phyloP scores from a whole-genome alignment of 768 basidiomycete species.

The Phaffia australis region DNA sequence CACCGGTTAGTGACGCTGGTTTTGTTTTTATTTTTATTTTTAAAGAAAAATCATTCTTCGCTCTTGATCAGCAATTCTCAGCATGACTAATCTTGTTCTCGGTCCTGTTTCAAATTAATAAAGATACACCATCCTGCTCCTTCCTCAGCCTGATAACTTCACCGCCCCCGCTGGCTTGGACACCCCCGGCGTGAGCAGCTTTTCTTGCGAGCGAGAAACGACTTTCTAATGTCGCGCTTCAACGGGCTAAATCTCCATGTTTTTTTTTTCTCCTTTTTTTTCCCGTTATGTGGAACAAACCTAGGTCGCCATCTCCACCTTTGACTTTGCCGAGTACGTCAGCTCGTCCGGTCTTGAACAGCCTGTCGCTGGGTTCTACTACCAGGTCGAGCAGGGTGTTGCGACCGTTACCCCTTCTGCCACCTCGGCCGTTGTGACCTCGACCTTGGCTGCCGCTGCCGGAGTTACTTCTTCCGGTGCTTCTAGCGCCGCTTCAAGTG shows the following conservation, averaged over 20 bases:
- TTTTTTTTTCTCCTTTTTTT: neutral
- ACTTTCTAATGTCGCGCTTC: neutral
- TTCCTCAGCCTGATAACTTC: slow-evolving; percentile 55
- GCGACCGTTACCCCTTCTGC: slow-evolving; percentile 46
- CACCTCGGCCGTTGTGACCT: slow-evolving; percentile 57
- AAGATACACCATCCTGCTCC: slow-evolving; percentile 61
- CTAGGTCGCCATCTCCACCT: slow-evolving; percentile 44
- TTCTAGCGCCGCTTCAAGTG: slow-evolving; percentile 14
- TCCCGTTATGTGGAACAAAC: slow-evolving; percentile 26
- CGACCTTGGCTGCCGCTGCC: slow-evolving; percentile 44
- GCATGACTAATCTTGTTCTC: neutral
- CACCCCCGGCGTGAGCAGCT: slow-evolving; percentile 36
- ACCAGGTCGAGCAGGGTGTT: slow-evolving; percentile 56
- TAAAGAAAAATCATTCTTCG: neutral
- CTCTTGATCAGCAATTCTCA: neutral
- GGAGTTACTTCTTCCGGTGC: slow-evolving; percentile 25
- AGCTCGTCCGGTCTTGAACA: slow-evolving; percentile 48
- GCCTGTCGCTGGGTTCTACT: slow-evolving; percentile 60
- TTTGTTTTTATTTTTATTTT: too few species aligned
- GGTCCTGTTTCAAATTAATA: neutral
- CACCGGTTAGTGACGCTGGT: slow-evolving; percentile 47
- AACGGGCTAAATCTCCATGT: neutral
- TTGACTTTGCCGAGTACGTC: slow-evolving; percentile 52
- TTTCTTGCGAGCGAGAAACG: neutral
- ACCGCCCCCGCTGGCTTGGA: slow-evolving; percentile 51